Evolutionary conservation across 352 stramenopile species (phyloP).

Genomic region (Pythium plurisporium): DNA sequence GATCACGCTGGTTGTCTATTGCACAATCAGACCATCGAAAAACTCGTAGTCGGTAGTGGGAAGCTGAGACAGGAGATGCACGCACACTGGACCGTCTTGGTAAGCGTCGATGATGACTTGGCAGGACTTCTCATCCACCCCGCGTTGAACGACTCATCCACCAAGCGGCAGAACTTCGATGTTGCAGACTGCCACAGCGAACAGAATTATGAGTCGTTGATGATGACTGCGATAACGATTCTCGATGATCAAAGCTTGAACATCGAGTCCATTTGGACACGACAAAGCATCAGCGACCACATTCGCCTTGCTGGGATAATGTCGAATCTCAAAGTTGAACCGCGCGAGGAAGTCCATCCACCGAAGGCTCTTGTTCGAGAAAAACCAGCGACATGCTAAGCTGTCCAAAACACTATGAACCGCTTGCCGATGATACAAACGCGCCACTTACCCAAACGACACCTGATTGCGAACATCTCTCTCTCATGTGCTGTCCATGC

Average conservation of each 20-base stretch:
- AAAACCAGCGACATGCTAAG: not conserved
- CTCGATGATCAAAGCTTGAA: not conserved
- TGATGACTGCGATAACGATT: not conserved
- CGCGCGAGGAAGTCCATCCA: conserved; percentile 2
- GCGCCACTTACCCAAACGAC: not conserved
- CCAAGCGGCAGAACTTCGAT: not conserved
- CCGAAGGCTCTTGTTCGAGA: not conserved
- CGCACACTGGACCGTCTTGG: not conserved
- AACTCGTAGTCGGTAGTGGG: not conserved
- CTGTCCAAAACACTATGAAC: not conserved
- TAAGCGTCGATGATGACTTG: not conserved
- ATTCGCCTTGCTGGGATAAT: not conserved
- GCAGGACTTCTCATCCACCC: not conserved
- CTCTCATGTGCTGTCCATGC: not conserved
- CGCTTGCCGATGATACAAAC: not conserved
- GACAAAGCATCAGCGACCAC: not conserved
- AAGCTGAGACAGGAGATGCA: not conserved
- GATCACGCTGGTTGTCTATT: not conserved
- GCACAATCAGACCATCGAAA: not conserved
- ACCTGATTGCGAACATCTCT: conserved; percentile 1
- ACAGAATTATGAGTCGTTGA: not conserved
- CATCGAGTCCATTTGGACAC: not conserved
- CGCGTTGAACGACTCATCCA: not conserved
- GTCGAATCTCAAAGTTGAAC: not conserved
- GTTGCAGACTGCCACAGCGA: not conserved